phyloP scores from a whole-genome alignment of 257 asterid genomes.

The Striga asiatica region DNA sequence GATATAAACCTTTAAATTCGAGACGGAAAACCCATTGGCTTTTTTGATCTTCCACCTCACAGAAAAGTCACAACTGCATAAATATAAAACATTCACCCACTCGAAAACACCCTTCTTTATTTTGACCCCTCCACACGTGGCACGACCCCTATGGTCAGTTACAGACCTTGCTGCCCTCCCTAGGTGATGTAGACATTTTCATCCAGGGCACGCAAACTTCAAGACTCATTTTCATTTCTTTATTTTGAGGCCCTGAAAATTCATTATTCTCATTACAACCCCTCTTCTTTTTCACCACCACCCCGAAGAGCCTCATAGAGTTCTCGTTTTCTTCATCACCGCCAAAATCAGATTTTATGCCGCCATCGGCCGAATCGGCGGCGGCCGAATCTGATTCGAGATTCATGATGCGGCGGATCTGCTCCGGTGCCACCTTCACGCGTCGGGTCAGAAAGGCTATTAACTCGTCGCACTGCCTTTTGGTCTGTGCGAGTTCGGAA shows the following conservation, averaged over 20 bases:
- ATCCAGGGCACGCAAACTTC: conserved; percentile 36
- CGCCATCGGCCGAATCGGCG: conserved; percentile 17
- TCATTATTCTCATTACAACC: conserved; percentile 25
- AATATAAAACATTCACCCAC: not conserved
- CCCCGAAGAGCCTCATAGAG: conserved; percentile 67
- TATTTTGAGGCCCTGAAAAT: conserved; percentile 17
- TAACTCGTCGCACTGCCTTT: conserved; percentile 62
- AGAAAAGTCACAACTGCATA: not conserved
- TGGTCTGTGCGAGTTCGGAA: conserved; percentile 51
- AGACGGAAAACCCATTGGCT: conserved; percentile 19
- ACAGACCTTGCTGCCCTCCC: conserved; percentile 36
- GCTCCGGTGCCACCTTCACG: conserved; percentile 48
- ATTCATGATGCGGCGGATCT: conserved; percentile 41
- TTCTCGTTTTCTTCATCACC: conserved; percentile 36
- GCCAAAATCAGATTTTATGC: not conserved
- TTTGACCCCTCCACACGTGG: not conserved
- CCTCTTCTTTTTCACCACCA: conserved; percentile 50
- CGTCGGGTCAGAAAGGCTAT: conserved; percentile 40
- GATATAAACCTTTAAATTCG: not conserved
- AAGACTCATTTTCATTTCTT: conserved; percentile 28
- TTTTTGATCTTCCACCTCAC: conserved; percentile 20
- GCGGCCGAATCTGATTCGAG: conserved; percentile 7
- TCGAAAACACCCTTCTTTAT: too few species aligned
- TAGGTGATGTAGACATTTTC: conserved; percentile 26
- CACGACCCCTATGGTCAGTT: conserved; percentile 14